A percentile compares a stretch with the other conserved stretches of the same genome.
phyloP scores from a whole-genome alignment of 2,329 filamentous ascomycete species.

The Aspergillus neotritici region DNA sequence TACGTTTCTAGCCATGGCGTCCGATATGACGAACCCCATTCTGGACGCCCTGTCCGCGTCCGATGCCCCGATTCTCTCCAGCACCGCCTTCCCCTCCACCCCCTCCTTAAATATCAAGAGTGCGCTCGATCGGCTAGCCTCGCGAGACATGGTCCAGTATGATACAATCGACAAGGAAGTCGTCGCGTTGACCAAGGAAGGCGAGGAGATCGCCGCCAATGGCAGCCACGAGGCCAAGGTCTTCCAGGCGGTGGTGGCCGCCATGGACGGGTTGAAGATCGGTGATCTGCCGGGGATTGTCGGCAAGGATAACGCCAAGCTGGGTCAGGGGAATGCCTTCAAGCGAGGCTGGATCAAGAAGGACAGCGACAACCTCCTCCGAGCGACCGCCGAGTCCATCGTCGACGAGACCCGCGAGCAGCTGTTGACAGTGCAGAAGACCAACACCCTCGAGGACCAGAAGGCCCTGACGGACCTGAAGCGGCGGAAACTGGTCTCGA shows the following conservation, averaged over 20 bases:
- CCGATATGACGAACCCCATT: slow-evolving; percentile 59
- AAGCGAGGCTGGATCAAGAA: slow-evolving; percentile 66
- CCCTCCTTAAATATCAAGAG: slow-evolving; percentile 71
- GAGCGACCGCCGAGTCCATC: slow-evolving; percentile 62
- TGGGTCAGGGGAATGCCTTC: slow-evolving; percentile 94
- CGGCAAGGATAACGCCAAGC: slow-evolving; percentile 46
- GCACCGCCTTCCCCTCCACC: slow-evolving; percentile 62
- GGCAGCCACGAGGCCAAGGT: slow-evolving; percentile 80
- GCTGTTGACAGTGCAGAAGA: slow-evolving; percentile 66
- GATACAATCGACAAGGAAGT: slow-evolving; percentile 77
- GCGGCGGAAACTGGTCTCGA: slow-evolving; percentile 82
- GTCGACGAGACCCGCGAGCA: slow-evolving; percentile 72
- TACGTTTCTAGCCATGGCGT: slow-evolving; percentile 34
- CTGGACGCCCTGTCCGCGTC: slow-evolving; percentile 60
- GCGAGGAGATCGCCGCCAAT: slow-evolving; percentile 63
- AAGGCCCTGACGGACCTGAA: slow-evolving; percentile 77
- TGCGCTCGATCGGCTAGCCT: slow-evolving; percentile 77
- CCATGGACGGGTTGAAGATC: slow-evolving; percentile 75
- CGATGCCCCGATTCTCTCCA: slow-evolving; percentile 59
- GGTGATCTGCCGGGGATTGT: slow-evolving; percentile 55
- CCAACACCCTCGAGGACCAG: slow-evolving; percentile 61
- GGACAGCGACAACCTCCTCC: slow-evolving; percentile 52
- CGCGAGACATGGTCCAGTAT: slow-evolving; percentile 81
- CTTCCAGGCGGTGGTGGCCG: slow-evolving; percentile 65
- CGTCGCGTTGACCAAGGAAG: slow-evolving; percentile 68